Conservation (phyloP, 1,284 basidiomycete genomes). For the Phellopilus nigrolimitatus region DNA sequence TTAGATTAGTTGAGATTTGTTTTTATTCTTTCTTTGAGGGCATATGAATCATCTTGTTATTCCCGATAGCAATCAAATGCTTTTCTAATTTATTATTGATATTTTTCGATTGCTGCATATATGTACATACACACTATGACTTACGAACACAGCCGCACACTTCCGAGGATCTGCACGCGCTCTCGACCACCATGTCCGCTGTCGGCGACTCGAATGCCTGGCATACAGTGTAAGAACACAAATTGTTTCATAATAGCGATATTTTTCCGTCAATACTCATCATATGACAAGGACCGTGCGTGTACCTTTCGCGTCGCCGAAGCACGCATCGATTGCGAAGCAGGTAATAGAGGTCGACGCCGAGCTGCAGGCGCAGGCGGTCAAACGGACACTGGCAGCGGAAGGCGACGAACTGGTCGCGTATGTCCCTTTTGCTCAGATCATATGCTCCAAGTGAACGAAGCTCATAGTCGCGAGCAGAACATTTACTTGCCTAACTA, state of each 20-base stretch:
- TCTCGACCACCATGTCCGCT: constrained; percentile 29
- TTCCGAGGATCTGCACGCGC: no score
- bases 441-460: constrained; percentile 3
- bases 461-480: constrained; percentile 34
- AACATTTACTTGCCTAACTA: constrained; percentile 69
- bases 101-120: no score
- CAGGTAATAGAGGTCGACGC: constrained; percentile 80
- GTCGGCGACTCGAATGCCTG: constrained; percentile 23
- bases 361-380: constrained; percentile 76
- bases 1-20: no score
- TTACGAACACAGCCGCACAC: no score
- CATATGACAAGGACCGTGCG: constrained; percentile 51
- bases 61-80: no score
- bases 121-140: no score
- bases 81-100: no score
- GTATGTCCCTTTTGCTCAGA: constrained; percentile 39
- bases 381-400: constrained; percentile 63
- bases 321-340: constrained; percentile 76
- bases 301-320: constrained; percentile 68
- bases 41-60: no score
- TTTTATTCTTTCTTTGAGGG: no score
- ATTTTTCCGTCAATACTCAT: neutral
- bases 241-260: neutral
- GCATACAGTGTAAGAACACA: constrained; percentile 29
- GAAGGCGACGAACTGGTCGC: constrained; percentile 65